phyloP scores from a whole-genome alignment of 305 asterid genomes.

The Solanum chacoense region DNA sequence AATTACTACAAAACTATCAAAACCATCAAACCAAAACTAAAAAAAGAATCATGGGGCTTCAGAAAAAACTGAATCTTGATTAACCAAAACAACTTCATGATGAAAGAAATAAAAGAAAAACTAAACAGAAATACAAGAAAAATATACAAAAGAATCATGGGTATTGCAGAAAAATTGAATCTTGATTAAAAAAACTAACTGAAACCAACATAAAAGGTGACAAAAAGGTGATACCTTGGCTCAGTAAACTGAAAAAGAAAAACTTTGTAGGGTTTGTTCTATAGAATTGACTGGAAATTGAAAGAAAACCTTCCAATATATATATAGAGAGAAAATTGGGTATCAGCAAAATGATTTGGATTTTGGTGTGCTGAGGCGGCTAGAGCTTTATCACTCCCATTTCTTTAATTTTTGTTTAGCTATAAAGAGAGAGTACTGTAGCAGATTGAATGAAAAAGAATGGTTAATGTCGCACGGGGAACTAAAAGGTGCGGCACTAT shows the following conservation, averaged over 20 bases:
- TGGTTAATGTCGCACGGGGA: slow-evolving; percentile 18
- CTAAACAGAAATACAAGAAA: not conserved
- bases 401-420: not conserved
- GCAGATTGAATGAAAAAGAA: slow-evolving; percentile 8
- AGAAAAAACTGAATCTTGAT: not conserved
- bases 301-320: not conserved
- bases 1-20: not conserved
- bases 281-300: not conserved
- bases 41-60: not conserved
- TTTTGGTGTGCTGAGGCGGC: not conserved
- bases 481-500: slow-evolving; percentile 19
- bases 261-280: not conserved
- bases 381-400: not conserved
- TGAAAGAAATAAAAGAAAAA: not conserved
- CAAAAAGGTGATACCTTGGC: not conserved
- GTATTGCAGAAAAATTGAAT: not conserved
- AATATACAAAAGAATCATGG: not conserved
- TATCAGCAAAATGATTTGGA: not conserved
- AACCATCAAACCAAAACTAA: not conserved
- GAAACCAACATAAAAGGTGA: not conserved
- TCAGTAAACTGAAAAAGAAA: slow-evolving; percentile 2
- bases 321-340: not conserved
- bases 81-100: not conserved
- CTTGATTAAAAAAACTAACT: not conserved
- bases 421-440: not conserved